These are phyloP conservation scores for Globisporangium alternatum DNA, from an alignment of 352 stramenopile genomes.

Conservation along the genomic window DNA sequence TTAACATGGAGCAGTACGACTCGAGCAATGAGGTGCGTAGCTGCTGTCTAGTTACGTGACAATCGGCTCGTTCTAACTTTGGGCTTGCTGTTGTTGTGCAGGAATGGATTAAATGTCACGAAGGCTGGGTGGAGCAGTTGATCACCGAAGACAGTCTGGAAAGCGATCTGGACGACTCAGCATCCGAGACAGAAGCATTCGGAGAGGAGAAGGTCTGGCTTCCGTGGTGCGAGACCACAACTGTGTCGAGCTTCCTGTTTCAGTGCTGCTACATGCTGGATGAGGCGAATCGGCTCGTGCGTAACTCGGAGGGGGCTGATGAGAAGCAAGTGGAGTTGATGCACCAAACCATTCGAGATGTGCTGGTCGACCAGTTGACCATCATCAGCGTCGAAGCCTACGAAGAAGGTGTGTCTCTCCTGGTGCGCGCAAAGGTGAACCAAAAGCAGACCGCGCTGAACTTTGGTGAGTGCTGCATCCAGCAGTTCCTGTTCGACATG, in stretches of 20 bases:
- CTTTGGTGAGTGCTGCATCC: slow-evolving; percentile 81
- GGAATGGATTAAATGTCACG: slow-evolving; percentile 72
- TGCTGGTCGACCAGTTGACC: slow-evolving; percentile 76
- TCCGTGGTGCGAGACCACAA: slow-evolving; percentile 80
- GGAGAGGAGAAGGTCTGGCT: slow-evolving; percentile 82
- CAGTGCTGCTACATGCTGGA: slow-evolving; percentile 83
- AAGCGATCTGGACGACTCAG: slow-evolving; percentile 34
- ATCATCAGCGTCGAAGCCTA: slow-evolving; percentile 74
- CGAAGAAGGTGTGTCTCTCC: slow-evolving; percentile 52
- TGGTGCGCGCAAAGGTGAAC: slow-evolving; percentile 47
- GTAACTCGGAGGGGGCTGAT: slow-evolving; percentile 32
- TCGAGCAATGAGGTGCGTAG: slow-evolving; percentile 70
- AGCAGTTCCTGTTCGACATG: slow-evolving; percentile 89
- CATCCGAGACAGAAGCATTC: slow-evolving; percentile 38
- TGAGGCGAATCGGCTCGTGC: slow-evolving; percentile 68
- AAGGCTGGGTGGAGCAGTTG: slow-evolving; percentile 73
- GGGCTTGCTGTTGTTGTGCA: slow-evolving; percentile 18
- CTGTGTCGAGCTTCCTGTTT: slow-evolving; percentile 82
- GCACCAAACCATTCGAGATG: slow-evolving; percentile 61
- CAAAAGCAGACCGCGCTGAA: slow-evolving; percentile 59
- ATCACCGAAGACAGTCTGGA: slow-evolving; percentile 46
- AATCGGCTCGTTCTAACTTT: slow-evolving; percentile 3
- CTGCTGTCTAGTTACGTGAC: background rate
- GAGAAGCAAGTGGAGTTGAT: slow-evolving; percentile 55
- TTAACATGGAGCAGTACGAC: slow-evolving; percentile 67